Percentiles rank a stretch among this genome's conserved stretches.
phyloP scores from a whole-genome alignment of 192 early-diverging fungal species.

The Thamnidium elegans region DNA sequence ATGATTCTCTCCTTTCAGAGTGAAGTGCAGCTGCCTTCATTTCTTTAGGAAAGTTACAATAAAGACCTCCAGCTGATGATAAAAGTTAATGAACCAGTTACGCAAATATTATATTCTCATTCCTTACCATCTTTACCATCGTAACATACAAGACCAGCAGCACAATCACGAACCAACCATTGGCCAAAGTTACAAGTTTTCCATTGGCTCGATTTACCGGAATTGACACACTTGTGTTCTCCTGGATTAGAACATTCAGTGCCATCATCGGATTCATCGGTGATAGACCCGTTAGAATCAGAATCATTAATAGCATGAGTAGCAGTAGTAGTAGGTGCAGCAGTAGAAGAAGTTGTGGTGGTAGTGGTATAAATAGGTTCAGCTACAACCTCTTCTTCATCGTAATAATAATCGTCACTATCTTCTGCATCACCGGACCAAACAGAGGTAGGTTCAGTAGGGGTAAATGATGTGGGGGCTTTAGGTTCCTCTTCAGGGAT shows the following conservation, averaged over 20 bases:
- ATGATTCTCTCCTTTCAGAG: no score
- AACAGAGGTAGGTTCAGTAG: neutral
- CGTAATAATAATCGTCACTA: neutral
- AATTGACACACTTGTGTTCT: constrained; percentile 5
- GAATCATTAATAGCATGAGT: neutral
- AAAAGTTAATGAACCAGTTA: no score
- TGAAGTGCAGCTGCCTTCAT: no score
- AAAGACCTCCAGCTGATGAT: no score
- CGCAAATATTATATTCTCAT: no score
- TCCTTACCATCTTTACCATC: neutral
- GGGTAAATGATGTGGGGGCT: no score
- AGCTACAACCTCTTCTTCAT: neutral
- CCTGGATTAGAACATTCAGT: constrained; percentile 1
- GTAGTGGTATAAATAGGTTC: neutral
- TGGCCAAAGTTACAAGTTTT: constrained; percentile 18
- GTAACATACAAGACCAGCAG: constrained; percentile 20
- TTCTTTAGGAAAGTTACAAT: no score
- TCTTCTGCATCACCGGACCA: neutral
- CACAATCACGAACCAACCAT: constrained; percentile 23
- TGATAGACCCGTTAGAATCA: neutral
- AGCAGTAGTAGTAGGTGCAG: neutral
- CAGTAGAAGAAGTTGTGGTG: neutral
- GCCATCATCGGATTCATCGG: neutral
- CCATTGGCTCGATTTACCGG: constrained; percentile 10
- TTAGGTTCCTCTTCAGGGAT: neutral